phyloP scores from a whole-genome alignment of 441 rosid genomes.

The Erodium texanum region DNA sequence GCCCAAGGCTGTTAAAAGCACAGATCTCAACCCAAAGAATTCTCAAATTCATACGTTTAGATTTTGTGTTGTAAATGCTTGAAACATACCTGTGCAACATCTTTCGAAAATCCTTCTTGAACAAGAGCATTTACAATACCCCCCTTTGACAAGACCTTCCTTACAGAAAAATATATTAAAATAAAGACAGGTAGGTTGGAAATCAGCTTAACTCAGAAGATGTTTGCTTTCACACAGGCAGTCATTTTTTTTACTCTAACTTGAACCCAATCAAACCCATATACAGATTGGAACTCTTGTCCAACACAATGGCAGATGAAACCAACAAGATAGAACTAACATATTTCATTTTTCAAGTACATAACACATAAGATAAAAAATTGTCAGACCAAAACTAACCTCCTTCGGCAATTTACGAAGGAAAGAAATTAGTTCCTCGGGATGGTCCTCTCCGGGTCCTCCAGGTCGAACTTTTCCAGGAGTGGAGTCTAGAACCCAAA shows the following conservation, averaged over 20 bases:
- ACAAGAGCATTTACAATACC: constrained; percentile 53
- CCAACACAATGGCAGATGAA: not conserved
- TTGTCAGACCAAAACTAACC: constrained; percentile 30
- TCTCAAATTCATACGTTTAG: not conserved
- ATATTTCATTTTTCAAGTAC: constrained; percentile 3
- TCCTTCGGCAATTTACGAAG: constrained; percentile 58
- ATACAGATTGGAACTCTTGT: not conserved
- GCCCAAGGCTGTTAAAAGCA: not conserved
- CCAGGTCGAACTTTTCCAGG: constrained; percentile 91
- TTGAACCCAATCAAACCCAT: not conserved
- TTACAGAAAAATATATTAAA: constrained; percentile 21
- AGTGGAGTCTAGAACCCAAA: constrained; percentile 93
- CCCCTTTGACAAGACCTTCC: constrained; percentile 63
- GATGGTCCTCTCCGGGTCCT: constrained; percentile 86
- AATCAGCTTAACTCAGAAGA: not conserved
- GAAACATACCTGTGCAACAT: constrained; percentile 66
- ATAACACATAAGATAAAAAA: not conserved
- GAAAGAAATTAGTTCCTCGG: constrained; percentile 70
- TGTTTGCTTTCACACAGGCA: not conserved
- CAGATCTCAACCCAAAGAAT: not conserved
- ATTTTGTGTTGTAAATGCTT: not conserved
- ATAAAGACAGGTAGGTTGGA: not conserved
- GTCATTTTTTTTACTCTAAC: not conserved
- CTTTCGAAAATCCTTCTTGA: constrained; percentile 72
- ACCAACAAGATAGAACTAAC: not conserved